Percentiles rank a stretch among this genome's conserved stretches.
Evolutionary conservation across 2,329 filamentous ascomycete species (phyloP).

Genomic region (Pleurostoma richardsiae): DNA sequence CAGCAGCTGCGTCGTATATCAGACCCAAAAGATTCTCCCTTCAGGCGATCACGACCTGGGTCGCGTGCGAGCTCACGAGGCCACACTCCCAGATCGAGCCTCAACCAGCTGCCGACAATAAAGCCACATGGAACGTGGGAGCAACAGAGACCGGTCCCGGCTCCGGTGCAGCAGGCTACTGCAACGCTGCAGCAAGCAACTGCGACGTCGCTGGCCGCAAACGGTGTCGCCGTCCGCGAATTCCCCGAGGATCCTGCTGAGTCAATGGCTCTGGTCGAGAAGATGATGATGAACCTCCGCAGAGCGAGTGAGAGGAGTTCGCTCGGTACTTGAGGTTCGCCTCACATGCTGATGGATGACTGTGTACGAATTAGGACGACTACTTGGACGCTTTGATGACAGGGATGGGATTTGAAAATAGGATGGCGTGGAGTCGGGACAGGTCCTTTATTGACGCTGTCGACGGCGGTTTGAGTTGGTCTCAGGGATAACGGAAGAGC

Average conservation of each 20-base stretch:
- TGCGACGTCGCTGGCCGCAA: slow-evolving; percentile 7
- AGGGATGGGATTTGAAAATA: too few species aligned
- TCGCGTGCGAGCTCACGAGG: slow-evolving; percentile 3
- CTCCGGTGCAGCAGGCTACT: too few species aligned
- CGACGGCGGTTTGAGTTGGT: too few species aligned
- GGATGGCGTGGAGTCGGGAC: too few species aligned
- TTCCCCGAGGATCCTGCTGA: slow-evolving; percentile 36
- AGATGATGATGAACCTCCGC: slow-evolving; percentile 46
- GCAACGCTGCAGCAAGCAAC: slow-evolving; percentile 7
- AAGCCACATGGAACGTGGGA: too few species aligned
- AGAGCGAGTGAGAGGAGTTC: slow-evolving; percentile 24
- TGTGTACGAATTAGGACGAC: too few species aligned
- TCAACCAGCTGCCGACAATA: slow-evolving; percentile 2
- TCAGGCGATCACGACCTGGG: neutral
- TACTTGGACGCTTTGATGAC: too few species aligned
- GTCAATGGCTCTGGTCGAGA: slow-evolving; percentile 45
- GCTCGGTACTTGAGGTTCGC: neutral
- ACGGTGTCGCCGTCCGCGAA: slow-evolving; percentile 12
- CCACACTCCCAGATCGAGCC: slow-evolving; percentile 6
- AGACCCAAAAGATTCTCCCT: slow-evolving; percentile 6
- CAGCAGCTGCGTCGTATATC: slow-evolving; percentile 10
- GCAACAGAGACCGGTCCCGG: too few species aligned
- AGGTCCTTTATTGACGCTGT: too few species aligned
- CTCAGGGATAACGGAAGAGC: too few species aligned
- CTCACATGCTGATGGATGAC: too few species aligned